Conservation (phyloP, 768 basidiomycete species). For the Termitomyces sp. region DNA sequence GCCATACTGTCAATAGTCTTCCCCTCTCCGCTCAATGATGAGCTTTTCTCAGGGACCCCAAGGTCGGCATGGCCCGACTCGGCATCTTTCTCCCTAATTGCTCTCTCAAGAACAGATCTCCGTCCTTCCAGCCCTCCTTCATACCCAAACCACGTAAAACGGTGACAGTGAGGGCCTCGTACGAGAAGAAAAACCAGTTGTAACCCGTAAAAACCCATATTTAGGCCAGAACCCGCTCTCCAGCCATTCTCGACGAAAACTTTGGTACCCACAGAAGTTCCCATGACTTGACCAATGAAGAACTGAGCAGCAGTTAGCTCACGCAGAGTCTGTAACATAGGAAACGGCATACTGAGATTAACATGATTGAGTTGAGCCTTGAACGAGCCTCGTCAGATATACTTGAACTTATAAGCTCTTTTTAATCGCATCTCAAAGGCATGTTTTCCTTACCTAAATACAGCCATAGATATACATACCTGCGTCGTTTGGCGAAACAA, state of each 20-base stretch:
- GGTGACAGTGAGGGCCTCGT: conserved; percentile 62
- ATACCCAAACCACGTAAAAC: conserved; percentile 62
- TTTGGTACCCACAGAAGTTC: conserved; percentile 68
- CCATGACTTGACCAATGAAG: conserved; percentile 81
- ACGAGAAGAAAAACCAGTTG: conserved; percentile 52
- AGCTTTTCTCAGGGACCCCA: neutral
- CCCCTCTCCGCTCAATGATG: neutral
- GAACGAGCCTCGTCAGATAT: conserved; percentile 49
- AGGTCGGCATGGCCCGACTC: neutral
- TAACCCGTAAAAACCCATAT: conserved; percentile 53
- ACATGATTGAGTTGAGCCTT: conserved; percentile 70
- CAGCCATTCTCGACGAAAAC: conserved; percentile 71
- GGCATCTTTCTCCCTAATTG: neutral
- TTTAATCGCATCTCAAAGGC: neutral
- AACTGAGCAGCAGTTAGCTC: conserved; percentile 26
- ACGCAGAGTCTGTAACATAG: neutral
- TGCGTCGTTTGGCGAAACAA: conserved; percentile 71
- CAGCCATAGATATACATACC: conserved; percentile 56
- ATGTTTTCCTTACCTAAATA: conserved; percentile 41
- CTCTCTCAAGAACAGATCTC: conserved; percentile 18
- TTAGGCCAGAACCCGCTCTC: conserved; percentile 58
- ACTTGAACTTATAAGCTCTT: conserved; percentile 12
- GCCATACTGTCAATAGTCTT: neutral
- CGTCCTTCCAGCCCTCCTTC: conserved; percentile 50
- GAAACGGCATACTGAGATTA: conserved; percentile 47